phyloP scores from a whole-genome alignment of 2,329 filamentous ascomycete genomes.

The Paraphaeosphaeria sporulosa region DNA sequence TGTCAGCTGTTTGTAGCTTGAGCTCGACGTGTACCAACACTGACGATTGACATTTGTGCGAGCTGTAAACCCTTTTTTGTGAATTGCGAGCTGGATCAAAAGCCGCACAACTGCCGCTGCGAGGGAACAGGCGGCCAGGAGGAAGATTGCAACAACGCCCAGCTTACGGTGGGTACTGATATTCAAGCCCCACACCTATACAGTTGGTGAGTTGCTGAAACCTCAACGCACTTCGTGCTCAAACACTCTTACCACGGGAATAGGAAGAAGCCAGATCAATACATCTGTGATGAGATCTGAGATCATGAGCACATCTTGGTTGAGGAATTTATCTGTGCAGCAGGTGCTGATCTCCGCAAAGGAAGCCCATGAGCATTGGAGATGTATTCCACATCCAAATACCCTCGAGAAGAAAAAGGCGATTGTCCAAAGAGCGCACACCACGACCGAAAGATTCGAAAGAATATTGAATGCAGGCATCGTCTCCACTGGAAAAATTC shows the following conservation, averaged over 20 bases:
- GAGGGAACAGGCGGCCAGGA: not conserved
- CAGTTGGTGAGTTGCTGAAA: not conserved
- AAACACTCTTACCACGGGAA: not conserved
- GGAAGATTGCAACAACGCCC: not conserved
- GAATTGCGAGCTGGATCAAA: not conserved
- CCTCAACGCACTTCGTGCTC: not conserved
- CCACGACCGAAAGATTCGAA: not conserved
- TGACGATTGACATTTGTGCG: not conserved
- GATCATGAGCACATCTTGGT: not conserved
- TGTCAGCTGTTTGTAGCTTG: not conserved
- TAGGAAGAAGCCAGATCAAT: not conserved
- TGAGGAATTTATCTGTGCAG: not conserved
- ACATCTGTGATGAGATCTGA: not conserved
- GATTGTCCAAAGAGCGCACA: constrained; percentile 4
- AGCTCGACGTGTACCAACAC: not conserved
- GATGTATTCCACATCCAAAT: constrained; percentile 1
- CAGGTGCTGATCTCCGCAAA: not conserved
- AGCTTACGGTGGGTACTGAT: not conserved
- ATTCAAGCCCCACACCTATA: not conserved
- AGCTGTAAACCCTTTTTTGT: not conserved
- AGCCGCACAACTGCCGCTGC: not conserved
- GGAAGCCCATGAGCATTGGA: not conserved
- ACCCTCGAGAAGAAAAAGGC: not conserved
- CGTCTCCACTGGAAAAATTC: not conserved
- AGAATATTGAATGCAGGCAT: not conserved